phyloP scores from a whole-genome alignment of 176 grass and related monocot genomes.

The Alopecurus myosuroides region DNA sequence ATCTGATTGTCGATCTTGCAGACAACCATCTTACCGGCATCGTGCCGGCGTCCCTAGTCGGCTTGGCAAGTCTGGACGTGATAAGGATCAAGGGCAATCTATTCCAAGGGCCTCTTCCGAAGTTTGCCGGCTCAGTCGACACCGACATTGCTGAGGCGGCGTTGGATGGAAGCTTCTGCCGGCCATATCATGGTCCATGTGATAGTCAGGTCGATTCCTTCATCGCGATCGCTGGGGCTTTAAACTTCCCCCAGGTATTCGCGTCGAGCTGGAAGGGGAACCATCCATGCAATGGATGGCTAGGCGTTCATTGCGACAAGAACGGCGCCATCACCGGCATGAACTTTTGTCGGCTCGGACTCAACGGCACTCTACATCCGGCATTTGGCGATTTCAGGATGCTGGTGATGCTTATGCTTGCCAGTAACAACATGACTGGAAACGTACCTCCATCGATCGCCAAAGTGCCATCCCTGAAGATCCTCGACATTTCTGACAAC shows the following conservation, averaged over 20 bases:
- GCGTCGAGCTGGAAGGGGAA: constrained; percentile 32
- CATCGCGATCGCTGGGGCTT: constrained; percentile 2
- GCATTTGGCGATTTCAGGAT: constrained; percentile 14
- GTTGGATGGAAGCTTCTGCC: constrained; percentile 21
- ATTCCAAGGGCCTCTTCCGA: constrained; percentile 30
- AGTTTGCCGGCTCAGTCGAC: constrained; percentile 18
- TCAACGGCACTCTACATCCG: constrained; percentile 34
- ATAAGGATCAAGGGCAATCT: constrained; percentile 28
- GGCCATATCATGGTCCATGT: not conserved
- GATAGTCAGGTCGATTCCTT: constrained; percentile 14
- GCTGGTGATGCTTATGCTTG: constrained; percentile 22
- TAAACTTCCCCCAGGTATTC: constrained; percentile 15
- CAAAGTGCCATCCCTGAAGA: not conserved
- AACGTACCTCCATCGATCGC: constrained; percentile 2
- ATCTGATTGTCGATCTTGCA: no score
- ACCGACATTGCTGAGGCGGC: not conserved
- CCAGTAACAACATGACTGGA: constrained; percentile 26
- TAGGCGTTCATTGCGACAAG: constrained; percentile 25
- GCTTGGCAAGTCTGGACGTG: not conserved
- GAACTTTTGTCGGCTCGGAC: constrained; percentile 21
- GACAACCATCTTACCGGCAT: not conserved
- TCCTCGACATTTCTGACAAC: constrained; percentile 48
- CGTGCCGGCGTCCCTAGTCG: constrained; percentile 28
- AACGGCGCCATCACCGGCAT: constrained; percentile 25
- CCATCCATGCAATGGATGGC: constrained; percentile 16